These are phyloP conservation scores for Phenoliferia sp. DNA, from an alignment of 1,284 basidiomycete species.

Conservation along the genomic window DNA sequence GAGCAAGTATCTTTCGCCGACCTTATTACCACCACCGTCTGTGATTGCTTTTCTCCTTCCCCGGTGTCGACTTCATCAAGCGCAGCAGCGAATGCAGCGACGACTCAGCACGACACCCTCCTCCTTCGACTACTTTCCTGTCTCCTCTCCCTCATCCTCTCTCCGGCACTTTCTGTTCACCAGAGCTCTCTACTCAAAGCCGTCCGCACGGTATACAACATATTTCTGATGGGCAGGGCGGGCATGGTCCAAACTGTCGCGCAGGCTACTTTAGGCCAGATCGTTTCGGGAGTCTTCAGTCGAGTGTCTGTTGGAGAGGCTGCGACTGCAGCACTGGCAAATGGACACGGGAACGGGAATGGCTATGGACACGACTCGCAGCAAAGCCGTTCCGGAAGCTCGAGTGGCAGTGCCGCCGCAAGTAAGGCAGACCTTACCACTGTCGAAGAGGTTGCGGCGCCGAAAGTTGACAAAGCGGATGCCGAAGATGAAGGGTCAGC, in stretches of 20 bases:
- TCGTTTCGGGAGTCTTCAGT: constrained; percentile 91
- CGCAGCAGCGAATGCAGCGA: constrained; percentile 17
- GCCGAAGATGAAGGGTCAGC: background rate
- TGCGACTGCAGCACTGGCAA: background rate
- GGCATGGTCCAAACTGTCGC: constrained; percentile 92
- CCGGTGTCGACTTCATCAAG: constrained; percentile 53
- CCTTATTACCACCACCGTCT: constrained; percentile 86
- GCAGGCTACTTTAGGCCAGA: constrained; percentile 91
- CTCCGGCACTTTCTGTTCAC: constrained; percentile 66
- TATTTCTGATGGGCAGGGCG: constrained; percentile 83
- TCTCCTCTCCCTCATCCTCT: constrained; percentile 78
- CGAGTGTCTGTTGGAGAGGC: constrained; percentile 45
- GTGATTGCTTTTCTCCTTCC: constrained; percentile 65
- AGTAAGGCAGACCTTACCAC: background rate
- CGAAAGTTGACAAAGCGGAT: background rate
- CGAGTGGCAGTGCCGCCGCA: background rate
- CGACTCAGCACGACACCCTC: constrained; percentile 53
- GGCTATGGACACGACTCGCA: background rate
- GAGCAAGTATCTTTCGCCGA: constrained; percentile 58
- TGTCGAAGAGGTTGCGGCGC: background rate
- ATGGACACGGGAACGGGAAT: background rate
- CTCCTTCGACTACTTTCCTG: constrained; percentile 90
- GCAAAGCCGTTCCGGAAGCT: background rate
- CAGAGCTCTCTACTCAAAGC: constrained; percentile 91
- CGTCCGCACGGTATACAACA: constrained; percentile 92